Conservation (phyloP, 345 rosid genomes). For the Pistacia vera region DNA sequence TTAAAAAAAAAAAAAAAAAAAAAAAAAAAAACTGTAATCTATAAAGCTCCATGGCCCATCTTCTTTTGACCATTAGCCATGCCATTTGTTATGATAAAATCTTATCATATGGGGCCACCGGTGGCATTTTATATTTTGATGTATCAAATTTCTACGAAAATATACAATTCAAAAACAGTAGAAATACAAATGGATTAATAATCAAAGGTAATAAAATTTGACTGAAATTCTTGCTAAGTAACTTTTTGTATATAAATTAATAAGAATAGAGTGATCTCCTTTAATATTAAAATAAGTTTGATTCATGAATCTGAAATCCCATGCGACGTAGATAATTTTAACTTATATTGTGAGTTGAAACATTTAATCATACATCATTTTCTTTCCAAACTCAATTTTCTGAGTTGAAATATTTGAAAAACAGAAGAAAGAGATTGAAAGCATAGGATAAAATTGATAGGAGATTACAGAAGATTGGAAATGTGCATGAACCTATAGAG, state of each 20-base stretch:
- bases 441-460: no score
- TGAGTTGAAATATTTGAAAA: neutral
- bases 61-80: neutral
- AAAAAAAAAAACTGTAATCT: neutral
- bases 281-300: neutral
- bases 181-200: no score
- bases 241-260: no score
- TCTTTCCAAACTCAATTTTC: neutral
- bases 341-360: no score
- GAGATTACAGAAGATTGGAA: neutral
- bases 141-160: no score
- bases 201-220: no score
- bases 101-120: neutral
- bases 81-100: neutral
- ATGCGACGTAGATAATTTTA: no score
- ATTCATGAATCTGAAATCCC: neutral
- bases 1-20: no score
- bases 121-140: no score
- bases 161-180: no score
- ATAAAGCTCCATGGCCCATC: constrained; percentile 4
- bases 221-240: no score
- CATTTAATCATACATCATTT: neutral
- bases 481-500: constrained; percentile 24
- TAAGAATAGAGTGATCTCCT: neutral
- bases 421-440: neutral